Percentiles rank a stretch among this genome's conserved stretches.
phyloP scores from a whole-genome alignment of 352 stramenopile species.

The Phytophthora hybrid region DNA sequence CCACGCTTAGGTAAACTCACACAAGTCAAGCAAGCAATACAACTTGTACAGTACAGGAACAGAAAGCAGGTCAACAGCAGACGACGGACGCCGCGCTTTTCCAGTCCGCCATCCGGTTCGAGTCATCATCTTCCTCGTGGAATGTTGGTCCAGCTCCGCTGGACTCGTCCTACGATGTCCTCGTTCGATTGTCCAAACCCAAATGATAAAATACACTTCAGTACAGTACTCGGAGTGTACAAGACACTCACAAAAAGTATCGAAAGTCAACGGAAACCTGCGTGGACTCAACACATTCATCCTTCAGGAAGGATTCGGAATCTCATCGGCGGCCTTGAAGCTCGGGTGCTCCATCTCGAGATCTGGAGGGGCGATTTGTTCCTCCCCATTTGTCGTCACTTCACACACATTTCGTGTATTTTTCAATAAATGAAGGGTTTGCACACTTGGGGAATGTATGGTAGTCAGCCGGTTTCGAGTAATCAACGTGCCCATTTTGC shows the following conservation, averaged over 20 bases:
- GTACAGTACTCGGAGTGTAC: background rate
- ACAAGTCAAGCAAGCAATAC: slow-evolving; percentile 2
- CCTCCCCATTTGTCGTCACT: slow-evolving; percentile 2
- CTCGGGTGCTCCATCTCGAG: background rate
- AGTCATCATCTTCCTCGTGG: slow-evolving; percentile 33
- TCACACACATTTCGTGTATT: background rate
- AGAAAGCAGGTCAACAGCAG: slow-evolving; percentile 7
- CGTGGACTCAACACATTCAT: slow-evolving; percentile 15
- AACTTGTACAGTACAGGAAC: background rate
- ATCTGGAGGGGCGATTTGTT: background rate
- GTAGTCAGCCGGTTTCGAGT: slow-evolving; percentile 20
- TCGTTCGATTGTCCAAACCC: background rate
- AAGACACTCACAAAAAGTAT: slow-evolving; percentile 9
- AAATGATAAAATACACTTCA: background rate
- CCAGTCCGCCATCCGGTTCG: slow-evolving; percentile 21
- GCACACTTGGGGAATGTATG: slow-evolving; percentile 25
- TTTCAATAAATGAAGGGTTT: background rate
- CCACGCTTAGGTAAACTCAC: slow-evolving; percentile 29
- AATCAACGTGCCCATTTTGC: slow-evolving; percentile 15
- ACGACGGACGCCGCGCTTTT: slow-evolving; percentile 19
- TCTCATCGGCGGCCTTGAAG: slow-evolving; percentile 23
- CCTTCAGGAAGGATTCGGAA: slow-evolving; percentile 30
- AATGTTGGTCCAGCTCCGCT: background rate
- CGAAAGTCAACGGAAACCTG: slow-evolving; percentile 5
- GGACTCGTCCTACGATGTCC: background rate